Conservation (phyloP, 2,329 filamentous ascomycete genomes). For the Pestalotiopsis sp. region DNA sequence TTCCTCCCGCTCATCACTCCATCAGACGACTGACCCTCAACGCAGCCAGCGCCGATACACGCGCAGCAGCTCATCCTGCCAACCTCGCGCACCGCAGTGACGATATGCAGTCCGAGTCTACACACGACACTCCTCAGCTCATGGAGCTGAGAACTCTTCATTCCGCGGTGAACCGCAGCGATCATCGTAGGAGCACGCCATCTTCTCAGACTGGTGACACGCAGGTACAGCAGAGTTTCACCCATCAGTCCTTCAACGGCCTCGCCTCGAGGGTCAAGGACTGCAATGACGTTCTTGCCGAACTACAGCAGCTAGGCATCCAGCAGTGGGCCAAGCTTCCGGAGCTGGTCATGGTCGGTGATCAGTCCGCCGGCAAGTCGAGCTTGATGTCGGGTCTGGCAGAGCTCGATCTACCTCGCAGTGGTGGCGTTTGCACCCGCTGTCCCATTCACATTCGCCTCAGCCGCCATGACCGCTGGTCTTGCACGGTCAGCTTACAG, state of each 20-base stretch:
- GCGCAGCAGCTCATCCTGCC: not conserved
- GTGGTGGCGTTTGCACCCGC: constrained; percentile 62
- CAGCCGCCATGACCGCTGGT: constrained; percentile 62
- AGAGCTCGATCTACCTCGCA: constrained; percentile 62
- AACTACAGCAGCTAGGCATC: constrained; percentile 68
- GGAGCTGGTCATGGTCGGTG: constrained; percentile 80
- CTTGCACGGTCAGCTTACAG: constrained; percentile 67
- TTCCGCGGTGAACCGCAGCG: not conserved
- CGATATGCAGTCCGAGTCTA: constrained; percentile 8
- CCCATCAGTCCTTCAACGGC: constrained; percentile 44
- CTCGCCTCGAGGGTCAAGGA: constrained; percentile 66
- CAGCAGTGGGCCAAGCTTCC: constrained; percentile 72
- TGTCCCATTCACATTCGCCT: constrained; percentile 82
- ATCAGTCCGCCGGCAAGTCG: constrained; percentile 84
- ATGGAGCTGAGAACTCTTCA: constrained; percentile 4
- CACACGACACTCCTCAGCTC: constrained; percentile 10
- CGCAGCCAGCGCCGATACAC: constrained; percentile 12
- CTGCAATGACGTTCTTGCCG: constrained; percentile 66
- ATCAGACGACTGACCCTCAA: not conserved
- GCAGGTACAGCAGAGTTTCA: constrained; percentile 31
- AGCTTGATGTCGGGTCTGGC: constrained; percentile 51
- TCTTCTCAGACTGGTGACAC: constrained; percentile 26
- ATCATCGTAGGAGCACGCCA: not conserved
- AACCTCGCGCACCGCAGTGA: not conserved
- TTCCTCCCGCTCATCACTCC: not conserved